Conservation (phyloP, 805 yeast genomes). For the Clavispora phyllophila region DNA sequence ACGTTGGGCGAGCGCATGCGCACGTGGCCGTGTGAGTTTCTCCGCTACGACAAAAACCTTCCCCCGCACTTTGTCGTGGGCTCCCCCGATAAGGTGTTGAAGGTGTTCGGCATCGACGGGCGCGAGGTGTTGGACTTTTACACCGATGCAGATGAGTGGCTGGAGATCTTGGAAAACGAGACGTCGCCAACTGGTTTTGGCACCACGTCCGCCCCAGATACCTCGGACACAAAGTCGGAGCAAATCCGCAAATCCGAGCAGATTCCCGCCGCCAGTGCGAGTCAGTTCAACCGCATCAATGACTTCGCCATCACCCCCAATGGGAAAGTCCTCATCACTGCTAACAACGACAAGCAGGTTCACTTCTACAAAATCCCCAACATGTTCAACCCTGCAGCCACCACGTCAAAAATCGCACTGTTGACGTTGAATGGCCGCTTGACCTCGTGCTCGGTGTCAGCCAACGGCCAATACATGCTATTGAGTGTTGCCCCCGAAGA, state of each 20-base stretch:
- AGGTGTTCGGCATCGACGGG: conserved; percentile 36
- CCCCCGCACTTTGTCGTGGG: conserved; percentile 59
- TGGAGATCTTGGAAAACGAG: conserved; percentile 8
- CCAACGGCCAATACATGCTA: conserved; percentile 48
- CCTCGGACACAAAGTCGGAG: background rate
- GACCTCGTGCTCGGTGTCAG: conserved; percentile 60
- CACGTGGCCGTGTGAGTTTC: conserved; percentile 59
- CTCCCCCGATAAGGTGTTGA: conserved; percentile 63
- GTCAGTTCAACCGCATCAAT: conserved; percentile 47
- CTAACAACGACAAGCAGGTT: conserved; percentile 58
- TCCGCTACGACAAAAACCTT: conserved; percentile 33
- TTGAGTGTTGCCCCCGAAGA: conserved; percentile 71
- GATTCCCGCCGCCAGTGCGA: conserved; percentile 3
- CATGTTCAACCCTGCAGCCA: conserved; percentile 25
- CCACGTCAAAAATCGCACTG: conserved; percentile 37
- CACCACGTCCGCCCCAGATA: background rate
- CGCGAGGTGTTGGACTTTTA: conserved; percentile 40
- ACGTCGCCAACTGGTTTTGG: conserved; percentile 1
- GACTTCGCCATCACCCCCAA: conserved; percentile 66
- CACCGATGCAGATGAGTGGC: conserved; percentile 27
- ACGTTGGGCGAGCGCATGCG: conserved; percentile 36
- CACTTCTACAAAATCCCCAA: conserved; percentile 54
- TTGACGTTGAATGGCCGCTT: conserved; percentile 52
- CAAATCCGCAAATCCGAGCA: background rate
- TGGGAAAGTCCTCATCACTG: conserved; percentile 56